These are phyloP conservation scores for Colletotrichum lupini DNA, from an alignment of 2,329 filamentous ascomycete genomes.

Conservation along the genomic window DNA sequence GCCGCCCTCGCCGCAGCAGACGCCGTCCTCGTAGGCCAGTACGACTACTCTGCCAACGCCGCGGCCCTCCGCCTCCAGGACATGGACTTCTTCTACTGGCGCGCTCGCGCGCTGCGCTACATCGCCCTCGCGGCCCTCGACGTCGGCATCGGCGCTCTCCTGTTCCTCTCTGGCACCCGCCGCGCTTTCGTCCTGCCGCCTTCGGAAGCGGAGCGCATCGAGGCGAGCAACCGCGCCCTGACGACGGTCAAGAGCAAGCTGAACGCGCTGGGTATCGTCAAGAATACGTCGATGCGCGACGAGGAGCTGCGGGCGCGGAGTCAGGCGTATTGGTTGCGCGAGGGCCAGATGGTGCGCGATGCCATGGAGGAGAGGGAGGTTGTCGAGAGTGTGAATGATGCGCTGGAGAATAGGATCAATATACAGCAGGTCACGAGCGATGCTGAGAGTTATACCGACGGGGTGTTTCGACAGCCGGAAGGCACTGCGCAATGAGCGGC, in stretches of 20 bases:
- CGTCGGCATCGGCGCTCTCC: constrained; percentile 67
- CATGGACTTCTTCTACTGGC: constrained; percentile 79
- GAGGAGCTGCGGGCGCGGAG: constrained; percentile 73
- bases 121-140: constrained; percentile 75
- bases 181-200: constrained; percentile 77
- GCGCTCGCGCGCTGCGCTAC: constrained; percentile 70
- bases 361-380: constrained; percentile 85
- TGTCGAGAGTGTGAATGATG: constrained; percentile 76
- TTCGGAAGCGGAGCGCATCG: constrained; percentile 73
- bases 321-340: constrained; percentile 83
- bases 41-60: constrained; percentile 74
- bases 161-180: constrained; percentile 85
- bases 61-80: constrained; percentile 71
- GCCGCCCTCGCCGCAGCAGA: constrained; percentile 71
- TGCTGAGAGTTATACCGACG: constrained; percentile 70
- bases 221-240: constrained; percentile 66
- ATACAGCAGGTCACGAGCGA: constrained; percentile 70
- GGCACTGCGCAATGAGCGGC: constrained; percentile 24
- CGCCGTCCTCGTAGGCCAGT: constrained; percentile 71
- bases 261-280: constrained; percentile 77
- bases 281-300: constrained; percentile 84
- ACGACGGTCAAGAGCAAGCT: constrained; percentile 73
- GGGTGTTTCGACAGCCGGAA: constrained; percentile 49
- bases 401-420: constrained; percentile 72
- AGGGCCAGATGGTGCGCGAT: constrained; percentile 77